Evolutionary conservation across 345 rosid genomes (phyloP).

Genomic region (Eucalyptus tenuipes): DNA sequence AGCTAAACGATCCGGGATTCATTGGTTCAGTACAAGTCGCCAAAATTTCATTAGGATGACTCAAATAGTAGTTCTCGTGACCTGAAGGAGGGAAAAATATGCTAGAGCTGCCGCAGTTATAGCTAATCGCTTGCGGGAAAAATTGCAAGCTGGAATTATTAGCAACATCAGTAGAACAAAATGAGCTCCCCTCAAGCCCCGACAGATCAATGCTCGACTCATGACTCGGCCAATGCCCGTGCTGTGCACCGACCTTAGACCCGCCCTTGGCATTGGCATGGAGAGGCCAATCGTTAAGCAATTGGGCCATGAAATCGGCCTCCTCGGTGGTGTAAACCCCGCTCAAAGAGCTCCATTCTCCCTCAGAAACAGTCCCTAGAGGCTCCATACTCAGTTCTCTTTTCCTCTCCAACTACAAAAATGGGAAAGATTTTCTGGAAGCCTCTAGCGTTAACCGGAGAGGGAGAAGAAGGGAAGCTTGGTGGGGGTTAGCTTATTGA

Average conservation of each 20-base stretch:
- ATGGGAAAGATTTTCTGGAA: not conserved
- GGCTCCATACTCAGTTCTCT: not conserved
- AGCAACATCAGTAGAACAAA: not conserved
- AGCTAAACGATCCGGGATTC: not conserved
- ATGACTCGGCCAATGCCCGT: constrained; percentile 12
- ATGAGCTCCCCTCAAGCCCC: not conserved
- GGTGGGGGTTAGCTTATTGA: not conserved
- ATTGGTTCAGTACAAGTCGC: not conserved
- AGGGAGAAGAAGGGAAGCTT: not conserved
- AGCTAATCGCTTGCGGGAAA: not conserved
- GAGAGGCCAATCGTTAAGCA: constrained; percentile 25
- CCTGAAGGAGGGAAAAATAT: constrained; percentile 1
- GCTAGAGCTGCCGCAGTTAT: not conserved
- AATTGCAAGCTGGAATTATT: not conserved
- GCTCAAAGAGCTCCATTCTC: constrained; percentile 52
- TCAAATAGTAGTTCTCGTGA: constrained; percentile 11
- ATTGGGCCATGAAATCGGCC: constrained; percentile 64
- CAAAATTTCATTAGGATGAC: not conserved
- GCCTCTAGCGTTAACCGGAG: not conserved
- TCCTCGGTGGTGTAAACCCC: constrained; percentile 55
- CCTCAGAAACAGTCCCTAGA: constrained; percentile 5
- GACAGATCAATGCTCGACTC: constrained; percentile 10
- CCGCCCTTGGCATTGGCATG: not conserved
- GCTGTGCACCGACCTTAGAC: not conserved
- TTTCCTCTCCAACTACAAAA: not conserved